Evolutionary conservation across 768 basidiomycete species (phyloP), one percentile per base, ranked within the genome.

Genomic region (Pleurotus tuber-regium): DNA sequence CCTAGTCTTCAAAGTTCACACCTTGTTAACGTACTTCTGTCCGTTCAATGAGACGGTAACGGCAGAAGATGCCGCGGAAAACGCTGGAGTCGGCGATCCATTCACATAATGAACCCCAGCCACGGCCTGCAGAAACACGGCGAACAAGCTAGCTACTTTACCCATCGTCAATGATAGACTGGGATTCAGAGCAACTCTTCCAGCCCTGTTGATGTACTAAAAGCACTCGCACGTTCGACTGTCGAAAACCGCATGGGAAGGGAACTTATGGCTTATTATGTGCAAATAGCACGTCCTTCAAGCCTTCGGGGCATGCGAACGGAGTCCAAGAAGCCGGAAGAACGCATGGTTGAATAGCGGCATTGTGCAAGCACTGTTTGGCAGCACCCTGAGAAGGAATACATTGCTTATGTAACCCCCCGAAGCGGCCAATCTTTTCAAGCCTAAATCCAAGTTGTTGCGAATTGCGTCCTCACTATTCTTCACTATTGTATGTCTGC

Each of bases 21-120:
- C 68, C 69, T 78, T 75, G 61, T 78, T 78, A 19, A 76, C 54
- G 54, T 72, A 79, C 14, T 67, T 73, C 50, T 67, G 57, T 4
- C 72, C 74, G 39, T 62, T 66, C 2, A 79, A 55, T 7, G 36
- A 60, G n/a, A 71, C 71, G 3, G 67, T 65, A 7, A 65, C 57
- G 11, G 35, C 50, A 10, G 36, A 21, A 8, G 33, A 26, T 18
- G 49, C n/a, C 5, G 53, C 49, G 16, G 18, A 53, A 23, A 39
- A 8, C 16, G 46, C 31, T 40, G 49, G 28, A 18, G 35, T 14
- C 4, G 51, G 51, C 10, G 51, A 42, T 35, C n/a, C 51, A 25
- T 18, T 11, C n/a, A 16, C 38, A 26, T 31, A 26, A 23, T 39
- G 39, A 28, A 33, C 21, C 4, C 38, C 11, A 5, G 49, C 35